Evolutionary conservation across 371 early-diverging fungal genomes (phyloP), one percentile per base, ranked within the genome.

Genomic region (Caulochytrium protostelioides): DNA sequence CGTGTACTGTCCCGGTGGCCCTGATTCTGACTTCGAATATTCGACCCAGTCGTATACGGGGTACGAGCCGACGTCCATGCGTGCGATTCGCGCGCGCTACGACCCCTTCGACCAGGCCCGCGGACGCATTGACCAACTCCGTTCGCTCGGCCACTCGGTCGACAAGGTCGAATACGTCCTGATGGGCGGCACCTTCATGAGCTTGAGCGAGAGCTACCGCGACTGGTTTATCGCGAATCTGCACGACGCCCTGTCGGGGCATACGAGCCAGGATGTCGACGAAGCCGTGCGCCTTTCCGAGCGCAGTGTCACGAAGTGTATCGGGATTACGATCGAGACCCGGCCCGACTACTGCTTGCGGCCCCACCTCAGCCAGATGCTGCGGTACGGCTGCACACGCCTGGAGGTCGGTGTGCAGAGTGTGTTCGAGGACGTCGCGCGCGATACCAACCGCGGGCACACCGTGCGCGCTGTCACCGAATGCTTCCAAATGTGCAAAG

Each of bases 181-280:
- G 24, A 99, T 99, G 99, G 99, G 99, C 30, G 99, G 99, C 32
- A 99, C 99, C 0, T 99, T 99, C 53, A 97, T 98, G 98, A 83
- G 86, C 1, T 60, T 99, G 39, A 49, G 79, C 2, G 90, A 94
- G 52, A 80, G 83, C 18, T 99, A 99, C 57, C 66, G 90, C 44
- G 77, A 86, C 53, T 81, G 86, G 82, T 99, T 99, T 60, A 94
- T 99, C 41, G 65, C 74, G 29, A 86, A 86, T 43, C 65, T 99
- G 30, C 98, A 99, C 53, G 97, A 98, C 53, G 86, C 99, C 4
- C 72, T 97, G 1, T 84, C 90, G 6, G 97, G 98, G 13, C 79
- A 90, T 49, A 73, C 80, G 12, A 72, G 79, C 42, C 72, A 60
- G 37, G 74, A 82, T 47, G 78, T 99, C 1, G 97, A 97, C 53